phyloP scores from a whole-genome alignment of 495 filamentous ascomycete species.

The Annulohypoxylon moriforme region DNA sequence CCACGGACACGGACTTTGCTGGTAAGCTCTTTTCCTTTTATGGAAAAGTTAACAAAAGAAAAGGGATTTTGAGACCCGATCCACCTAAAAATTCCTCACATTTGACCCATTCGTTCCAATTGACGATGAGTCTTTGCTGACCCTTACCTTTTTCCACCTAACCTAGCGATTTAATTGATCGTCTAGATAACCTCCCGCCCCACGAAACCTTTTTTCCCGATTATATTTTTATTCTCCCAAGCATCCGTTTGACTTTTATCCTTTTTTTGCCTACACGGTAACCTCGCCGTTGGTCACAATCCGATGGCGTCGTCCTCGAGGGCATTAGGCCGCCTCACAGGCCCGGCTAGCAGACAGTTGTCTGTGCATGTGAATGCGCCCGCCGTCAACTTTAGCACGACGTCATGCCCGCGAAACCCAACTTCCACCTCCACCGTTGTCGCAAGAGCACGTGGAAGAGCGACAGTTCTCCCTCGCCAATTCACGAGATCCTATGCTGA shows the following conservation, averaged over 20 bases:
- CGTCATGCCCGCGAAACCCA: conserved; percentile 28
- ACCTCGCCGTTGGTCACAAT: conserved; percentile 21
- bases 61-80: conserved; percentile 13
- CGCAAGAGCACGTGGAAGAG: conserved; percentile 21
- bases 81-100: conserved; percentile 38
- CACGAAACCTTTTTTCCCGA: conserved; percentile 15
- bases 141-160: conserved; percentile 25
- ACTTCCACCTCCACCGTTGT: conserved; percentile 21
- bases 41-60: conserved; percentile 30
- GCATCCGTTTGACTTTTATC: not conserved
- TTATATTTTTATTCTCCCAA: conserved; percentile 3
- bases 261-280: conserved; percentile 16
- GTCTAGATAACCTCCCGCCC: conserved; percentile 11
- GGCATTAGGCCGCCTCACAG: conserved; percentile 34
- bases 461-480: conserved; percentile 43
- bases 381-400: conserved; percentile 29
- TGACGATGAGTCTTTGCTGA: conserved; percentile 31
- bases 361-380: conserved; percentile 24
- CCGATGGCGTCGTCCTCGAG: conserved; percentile 40
- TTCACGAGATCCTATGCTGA: conserved; percentile 58
- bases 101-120: conserved; percentile 29
- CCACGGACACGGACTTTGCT: conserved; percentile 18
- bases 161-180: conserved; percentile 26
- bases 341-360: conserved; percentile 31
- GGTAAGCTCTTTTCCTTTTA: not conserved